Conservation (phyloP, 2,329 filamentous ascomycete genomes). For the Acrocalymma vagum region DNA sequence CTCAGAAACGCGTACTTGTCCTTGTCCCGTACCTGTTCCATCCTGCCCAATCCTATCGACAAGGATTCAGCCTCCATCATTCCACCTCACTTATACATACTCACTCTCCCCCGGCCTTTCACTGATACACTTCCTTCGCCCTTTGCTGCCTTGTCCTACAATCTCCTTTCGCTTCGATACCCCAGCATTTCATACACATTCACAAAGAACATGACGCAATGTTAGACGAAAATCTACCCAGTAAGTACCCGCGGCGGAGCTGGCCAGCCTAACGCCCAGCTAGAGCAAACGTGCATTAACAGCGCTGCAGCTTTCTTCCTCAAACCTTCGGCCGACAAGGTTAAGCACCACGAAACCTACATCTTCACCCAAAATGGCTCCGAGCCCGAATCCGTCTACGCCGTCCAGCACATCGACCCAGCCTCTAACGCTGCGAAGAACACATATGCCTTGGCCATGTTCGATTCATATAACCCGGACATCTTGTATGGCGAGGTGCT, state of each 20-base stretch:
- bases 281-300: slow-evolving; percentile 55
- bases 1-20: too few species aligned
- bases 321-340: slow-evolving; percentile 59
- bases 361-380: slow-evolving; percentile 76
- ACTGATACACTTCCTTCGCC: too few species aligned
- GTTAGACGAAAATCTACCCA: slow-evolving; percentile 95
- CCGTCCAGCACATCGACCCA: slow-evolving; percentile 80
- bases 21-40: too few species aligned
- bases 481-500: slow-evolving; percentile 89
- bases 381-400: slow-evolving; percentile 81
- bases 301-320: slow-evolving; percentile 64
- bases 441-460: slow-evolving; percentile 85
- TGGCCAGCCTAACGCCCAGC: too few species aligned
- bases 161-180: neutral
- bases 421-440: slow-evolving; percentile 74
- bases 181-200: neutral
- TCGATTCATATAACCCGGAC: slow-evolving; percentile 81
- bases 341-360: slow-evolving; percentile 63
- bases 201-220: slow-evolving; percentile 58
- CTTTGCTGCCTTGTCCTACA: too few species aligned
- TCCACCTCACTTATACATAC: too few species aligned
- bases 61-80: too few species aligned
- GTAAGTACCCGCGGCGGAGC: too few species aligned
- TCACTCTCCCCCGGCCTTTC: too few species aligned
- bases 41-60: too few species aligned